Percentiles rank a stretch among this genome's conserved stretches.
Evolutionary conservation across 805 yeast species (phyloP).

Genomic region (Metschnikowia corniflorae): DNA sequence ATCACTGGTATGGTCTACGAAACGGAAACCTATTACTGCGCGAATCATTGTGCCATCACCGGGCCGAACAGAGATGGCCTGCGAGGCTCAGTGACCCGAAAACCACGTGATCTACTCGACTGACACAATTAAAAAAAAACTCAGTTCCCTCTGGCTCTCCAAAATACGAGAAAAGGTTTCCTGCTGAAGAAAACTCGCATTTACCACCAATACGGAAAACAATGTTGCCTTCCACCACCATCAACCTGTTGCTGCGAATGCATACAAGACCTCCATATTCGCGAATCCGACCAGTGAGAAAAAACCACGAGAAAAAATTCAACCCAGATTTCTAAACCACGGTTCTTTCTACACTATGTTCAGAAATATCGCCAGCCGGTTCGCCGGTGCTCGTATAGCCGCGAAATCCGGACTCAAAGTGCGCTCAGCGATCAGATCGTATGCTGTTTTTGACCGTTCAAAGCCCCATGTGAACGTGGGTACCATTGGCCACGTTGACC

Average conservation of each 20-base stretch:
- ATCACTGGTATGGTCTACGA: too few relatives aligned
- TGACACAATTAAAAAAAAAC: too few relatives aligned
- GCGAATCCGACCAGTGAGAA: conserved; percentile 5
- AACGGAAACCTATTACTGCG: too few relatives aligned
- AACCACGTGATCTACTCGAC: too few relatives aligned
- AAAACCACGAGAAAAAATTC: background rate
- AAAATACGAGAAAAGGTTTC: too few relatives aligned
- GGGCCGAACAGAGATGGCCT: too few relatives aligned
- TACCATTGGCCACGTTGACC: conserved; percentile 98
- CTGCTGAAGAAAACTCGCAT: too few relatives aligned
- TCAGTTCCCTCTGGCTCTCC: too few relatives aligned
- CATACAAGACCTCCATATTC: conserved; percentile 3
- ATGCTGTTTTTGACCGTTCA: conserved; percentile 85
- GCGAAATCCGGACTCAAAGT: conserved; percentile 21
- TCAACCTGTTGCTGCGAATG: conserved; percentile 5
- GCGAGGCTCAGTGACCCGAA: too few relatives aligned
- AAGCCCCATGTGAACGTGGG: conserved; percentile 97
- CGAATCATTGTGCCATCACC: too few relatives aligned
- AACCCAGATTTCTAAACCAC: background rate
- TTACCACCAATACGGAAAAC: too few relatives aligned
- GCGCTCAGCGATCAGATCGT: conserved; percentile 33
- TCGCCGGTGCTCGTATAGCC: conserved; percentile 25
- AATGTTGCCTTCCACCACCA: too few relatives aligned
- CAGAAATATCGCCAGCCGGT: conserved; percentile 24
- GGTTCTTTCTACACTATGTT: conserved; percentile 24